Evolutionary conservation across 2,329 filamentous ascomycete genomes (phyloP).

Genomic region (Pseudocercospora pini-densiflorae): DNA sequence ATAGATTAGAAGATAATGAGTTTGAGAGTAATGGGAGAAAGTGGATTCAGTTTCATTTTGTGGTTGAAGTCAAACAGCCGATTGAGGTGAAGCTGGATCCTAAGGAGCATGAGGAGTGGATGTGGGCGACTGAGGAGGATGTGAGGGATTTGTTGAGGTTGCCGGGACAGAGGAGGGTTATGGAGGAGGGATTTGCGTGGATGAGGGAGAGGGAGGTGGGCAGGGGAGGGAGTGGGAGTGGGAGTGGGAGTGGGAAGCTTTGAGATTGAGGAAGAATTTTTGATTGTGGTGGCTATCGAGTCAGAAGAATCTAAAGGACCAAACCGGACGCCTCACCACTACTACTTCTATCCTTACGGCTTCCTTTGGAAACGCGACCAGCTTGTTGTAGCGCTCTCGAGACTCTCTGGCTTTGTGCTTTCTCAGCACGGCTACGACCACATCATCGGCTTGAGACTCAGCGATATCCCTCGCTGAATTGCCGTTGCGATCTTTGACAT

Average conservation of each 20-base stretch:
- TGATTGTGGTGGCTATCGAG: neutral
- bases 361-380: neutral
- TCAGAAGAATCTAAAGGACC: neutral
- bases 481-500: neutral
- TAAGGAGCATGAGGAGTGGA: slow-evolving; percentile 22
- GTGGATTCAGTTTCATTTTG: slow-evolving; percentile 17
- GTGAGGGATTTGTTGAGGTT: slow-evolving; percentile 10
- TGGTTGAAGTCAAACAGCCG: slow-evolving; percentile 13
- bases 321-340: neutral
- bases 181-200: slow-evolving; percentile 18
- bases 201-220: slow-evolving; percentile 3
- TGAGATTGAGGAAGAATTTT: neutral
- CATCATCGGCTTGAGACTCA: neutral
- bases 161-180: slow-evolving; percentile 12
- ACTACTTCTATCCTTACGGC: neutral
- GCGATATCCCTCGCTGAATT: neutral
- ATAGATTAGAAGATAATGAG: slow-evolving; percentile 1
- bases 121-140: slow-evolving; percentile 11
- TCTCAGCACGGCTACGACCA: neutral
- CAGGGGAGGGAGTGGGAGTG: too few species aligned
- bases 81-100: slow-evolving; percentile 16
- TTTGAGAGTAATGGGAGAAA: neutral
- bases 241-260: neutral
- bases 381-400: neutral
- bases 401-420: neutral